Percentiles rank a stretch among this genome's conserved stretches.
These are phyloP conservation scores for Hypsizygus ulmarius DNA, from an alignment of 1,284 basidiomycete genomes.

Conservation along the genomic window DNA sequence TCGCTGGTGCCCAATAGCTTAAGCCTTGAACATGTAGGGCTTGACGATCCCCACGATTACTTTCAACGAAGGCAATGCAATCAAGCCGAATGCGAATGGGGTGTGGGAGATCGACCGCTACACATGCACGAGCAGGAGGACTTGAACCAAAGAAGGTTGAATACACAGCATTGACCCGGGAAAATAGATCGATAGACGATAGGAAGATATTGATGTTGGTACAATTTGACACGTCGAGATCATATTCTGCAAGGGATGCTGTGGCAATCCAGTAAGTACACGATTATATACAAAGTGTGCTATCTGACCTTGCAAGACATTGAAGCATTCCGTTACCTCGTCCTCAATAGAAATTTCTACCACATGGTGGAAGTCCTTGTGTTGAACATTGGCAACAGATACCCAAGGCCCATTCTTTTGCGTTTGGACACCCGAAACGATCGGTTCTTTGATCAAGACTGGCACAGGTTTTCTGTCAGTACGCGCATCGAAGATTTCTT, in stretches of 20 bases:
- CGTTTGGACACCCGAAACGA: conserved; percentile 4
- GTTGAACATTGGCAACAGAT: conserved; percentile 53
- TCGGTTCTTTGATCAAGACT: conserved; percentile 1
- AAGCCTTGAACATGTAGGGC: conserved; percentile 92
- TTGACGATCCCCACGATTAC: conserved; percentile 45
- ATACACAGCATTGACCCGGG: conserved; percentile 77
- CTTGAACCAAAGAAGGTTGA: conserved; percentile 82
- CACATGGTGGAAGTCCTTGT: conserved; percentile 14
- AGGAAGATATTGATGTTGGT: conserved; percentile 84
- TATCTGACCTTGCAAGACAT: conserved; percentile 49
- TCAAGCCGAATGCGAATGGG: conserved; percentile 69
- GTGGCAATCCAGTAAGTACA: conserved; percentile 14
- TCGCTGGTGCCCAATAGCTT: conserved; percentile 99
- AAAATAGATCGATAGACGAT: conserved; percentile 77
- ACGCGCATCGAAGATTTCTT: not conserved
- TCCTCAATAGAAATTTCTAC: conserved; percentile 47
- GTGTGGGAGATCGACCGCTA: conserved; percentile 70
- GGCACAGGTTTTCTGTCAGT: not conserved
- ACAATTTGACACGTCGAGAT: conserved; percentile 58
- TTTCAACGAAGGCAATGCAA: conserved; percentile 63
- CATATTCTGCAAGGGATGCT: conserved; percentile 49
- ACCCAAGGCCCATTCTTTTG: conserved; percentile 48
- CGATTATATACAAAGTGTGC: conserved; percentile 3
- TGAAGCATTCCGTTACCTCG: conserved; percentile 64
- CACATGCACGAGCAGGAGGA: conserved; percentile 91